Evolutionary conservation across 495 filamentous ascomycete species (phyloP).

Genomic region (Neurospora pannonica): DNA sequence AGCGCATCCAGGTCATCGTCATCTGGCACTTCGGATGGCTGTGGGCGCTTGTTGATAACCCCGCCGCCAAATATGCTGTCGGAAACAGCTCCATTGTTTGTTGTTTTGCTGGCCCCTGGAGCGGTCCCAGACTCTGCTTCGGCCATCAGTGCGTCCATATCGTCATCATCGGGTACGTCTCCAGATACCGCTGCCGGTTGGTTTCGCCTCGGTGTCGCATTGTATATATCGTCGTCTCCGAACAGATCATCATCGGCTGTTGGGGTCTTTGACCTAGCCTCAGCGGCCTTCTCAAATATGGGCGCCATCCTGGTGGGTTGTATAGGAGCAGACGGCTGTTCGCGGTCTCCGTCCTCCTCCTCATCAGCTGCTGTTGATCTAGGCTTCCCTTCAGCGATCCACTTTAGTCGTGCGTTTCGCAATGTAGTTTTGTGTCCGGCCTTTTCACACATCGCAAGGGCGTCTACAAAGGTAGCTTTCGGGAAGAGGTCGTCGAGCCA

Average conservation of each 20-base stretch:
- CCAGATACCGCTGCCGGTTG: slow-evolving; percentile 1
- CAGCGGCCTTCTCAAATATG: slow-evolving; percentile 32
- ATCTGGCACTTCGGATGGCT: slow-evolving; percentile 19
- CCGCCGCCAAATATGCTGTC: slow-evolving; percentile 28
- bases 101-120: background rate
- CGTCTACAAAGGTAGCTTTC: slow-evolving; percentile 87
- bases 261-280: slow-evolving; percentile 20
- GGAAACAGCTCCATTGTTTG: background rate
- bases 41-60: background rate
- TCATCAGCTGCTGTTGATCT: slow-evolving; percentile 44
- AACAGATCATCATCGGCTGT: slow-evolving; percentile 21
- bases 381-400: slow-evolving; percentile 71
- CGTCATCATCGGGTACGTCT: slow-evolving; percentile 37
- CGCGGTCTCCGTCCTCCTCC: slow-evolving; percentile 28
- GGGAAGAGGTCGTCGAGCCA: slow-evolving; percentile 97
- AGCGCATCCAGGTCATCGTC: slow-evolving; percentile 46
- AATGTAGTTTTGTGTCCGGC: slow-evolving; percentile 75
- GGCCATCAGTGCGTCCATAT: slow-evolving; percentile 42
- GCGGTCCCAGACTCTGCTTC: slow-evolving; percentile 28
- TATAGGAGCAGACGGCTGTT: slow-evolving; percentile 9
- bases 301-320: slow-evolving; percentile 34
- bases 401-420: slow-evolving; percentile 53
- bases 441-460: slow-evolving; percentile 86
- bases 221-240: slow-evolving; percentile 34
- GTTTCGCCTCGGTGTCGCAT: slow-evolving; percentile 25